Percentiles rank a stretch among this genome's conserved stretches.
Evolutionary conservation across 441 rosid species (phyloP).

Genomic region (Arabidopsis hybrid): DNA sequence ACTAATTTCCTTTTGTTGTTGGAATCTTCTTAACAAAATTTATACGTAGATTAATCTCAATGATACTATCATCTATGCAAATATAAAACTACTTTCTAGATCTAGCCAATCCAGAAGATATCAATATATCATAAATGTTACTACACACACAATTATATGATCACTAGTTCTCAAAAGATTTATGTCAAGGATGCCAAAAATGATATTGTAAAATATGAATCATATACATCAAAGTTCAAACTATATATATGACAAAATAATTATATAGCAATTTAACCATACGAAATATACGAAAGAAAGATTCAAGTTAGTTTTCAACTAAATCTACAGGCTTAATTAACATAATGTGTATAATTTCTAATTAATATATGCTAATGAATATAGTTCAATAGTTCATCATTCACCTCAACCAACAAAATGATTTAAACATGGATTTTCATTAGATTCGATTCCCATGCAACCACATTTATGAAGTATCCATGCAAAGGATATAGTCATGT

Average conservation of each 20-base stretch:
- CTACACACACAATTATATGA: neutral
- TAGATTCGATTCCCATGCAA: neutral
- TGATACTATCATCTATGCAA: conserved; percentile 4
- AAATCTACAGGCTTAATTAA: neutral
- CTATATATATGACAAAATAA: neutral
- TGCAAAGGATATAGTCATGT: neutral
- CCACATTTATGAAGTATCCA: conserved; percentile 1
- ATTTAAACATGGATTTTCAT: neutral
- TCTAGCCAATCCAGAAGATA: neutral
- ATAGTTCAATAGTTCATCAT: no score
- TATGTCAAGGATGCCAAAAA: neutral
- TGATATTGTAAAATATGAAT: neutral
- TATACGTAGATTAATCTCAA: neutral
- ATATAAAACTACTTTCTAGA: neutral
- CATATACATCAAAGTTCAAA: no score
- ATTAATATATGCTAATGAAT: neutral
- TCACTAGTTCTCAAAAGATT: neutral
- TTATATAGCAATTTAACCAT: neutral
- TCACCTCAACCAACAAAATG: neutral
- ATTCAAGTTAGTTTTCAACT: neutral
- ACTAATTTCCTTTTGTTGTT: neutral
- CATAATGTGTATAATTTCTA: neutral
- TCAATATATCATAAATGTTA: neutral
- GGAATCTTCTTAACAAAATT: neutral
- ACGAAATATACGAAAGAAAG: no score